Base-by-base conservation (phyloP, 192 early-diverging fungal species). In the Podila verticillata region DNA sequence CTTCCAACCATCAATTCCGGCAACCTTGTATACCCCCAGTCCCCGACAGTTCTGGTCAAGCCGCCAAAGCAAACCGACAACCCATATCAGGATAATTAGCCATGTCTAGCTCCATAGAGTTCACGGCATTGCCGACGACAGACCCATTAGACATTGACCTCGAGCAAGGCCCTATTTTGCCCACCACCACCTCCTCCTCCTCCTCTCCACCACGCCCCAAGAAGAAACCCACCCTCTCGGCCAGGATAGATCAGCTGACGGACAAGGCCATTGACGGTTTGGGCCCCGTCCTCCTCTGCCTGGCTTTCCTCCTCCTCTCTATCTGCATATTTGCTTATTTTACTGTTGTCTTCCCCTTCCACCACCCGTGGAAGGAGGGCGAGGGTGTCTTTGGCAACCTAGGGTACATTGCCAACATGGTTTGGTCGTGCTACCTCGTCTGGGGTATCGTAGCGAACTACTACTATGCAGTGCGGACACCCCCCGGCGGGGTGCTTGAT, bases 391-490 rank as follows among this genome's bases (percentile, higher is more conserved):
- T 80, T 61, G 68, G 74, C 10, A 90, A 80, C 22, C 19, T 79
- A 20, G 48, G 39, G 5, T 87, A 86, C 65, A 72, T 71, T 58
- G 4, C 70, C 15, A 56, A 77, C 22, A 34, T 82, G 31, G 47
- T 64, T 54, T 82, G 70, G 73, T 83, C 85, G 13, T 31, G 67
- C 2, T 90, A 90, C 61, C 68, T 90, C 49, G 82, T 88, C 15
- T 87, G 83, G 67, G 85, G 86, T 51, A 88, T 88, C 35, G 59
- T 73, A 29, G 88, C 83, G 49, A 84, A 90, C 57, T 90, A 90
- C 57, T 90, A 88, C 49, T 87, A 83, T 84, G 87, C 89, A 0
- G 81, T 90, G 9, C 71, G 68, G 34, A 90, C 89, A 35, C 83
- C 81, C 7, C 85, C 89, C 22, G 89, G 89, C 5, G 74, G 66